Conservation (phyloP, 2,329 filamentous ascomycete genomes). For the Trichoderma koningiopsis region DNA sequence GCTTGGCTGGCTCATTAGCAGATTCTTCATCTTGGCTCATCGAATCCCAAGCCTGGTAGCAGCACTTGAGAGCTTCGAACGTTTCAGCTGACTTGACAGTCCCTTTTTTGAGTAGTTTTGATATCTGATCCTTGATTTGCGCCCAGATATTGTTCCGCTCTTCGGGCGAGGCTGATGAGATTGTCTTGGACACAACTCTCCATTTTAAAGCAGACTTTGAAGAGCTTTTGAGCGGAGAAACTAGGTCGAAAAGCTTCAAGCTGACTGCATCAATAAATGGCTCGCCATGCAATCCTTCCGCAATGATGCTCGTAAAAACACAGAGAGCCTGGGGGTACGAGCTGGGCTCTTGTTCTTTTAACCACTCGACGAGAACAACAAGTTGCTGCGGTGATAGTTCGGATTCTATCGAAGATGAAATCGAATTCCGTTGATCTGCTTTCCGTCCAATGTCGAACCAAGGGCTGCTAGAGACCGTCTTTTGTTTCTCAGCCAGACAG, state of each 20-base stretch:
- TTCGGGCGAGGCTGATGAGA: slow-evolving; percentile 40
- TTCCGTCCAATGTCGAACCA: slow-evolving; percentile 39
- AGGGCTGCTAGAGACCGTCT: slow-evolving; percentile 34
- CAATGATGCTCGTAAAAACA: slow-evolving; percentile 48
- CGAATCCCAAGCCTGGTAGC: slow-evolving; percentile 43
- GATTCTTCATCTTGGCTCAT: slow-evolving; percentile 42
- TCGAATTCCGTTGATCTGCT: slow-evolving; percentile 28
- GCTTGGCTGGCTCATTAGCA: slow-evolving; percentile 35
- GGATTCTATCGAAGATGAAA: slow-evolving; percentile 42
- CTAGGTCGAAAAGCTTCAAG: slow-evolving; percentile 42
- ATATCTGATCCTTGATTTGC: slow-evolving; percentile 37
- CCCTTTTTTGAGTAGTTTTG: slow-evolving; percentile 39
- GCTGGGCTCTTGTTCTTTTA: slow-evolving; percentile 41
- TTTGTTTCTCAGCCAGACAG: slow-evolving; percentile 38
- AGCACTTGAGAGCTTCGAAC: slow-evolving; percentile 47
- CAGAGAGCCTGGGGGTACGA: slow-evolving; percentile 40
- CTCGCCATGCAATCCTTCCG: slow-evolving; percentile 46
- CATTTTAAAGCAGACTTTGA: slow-evolving; percentile 43
- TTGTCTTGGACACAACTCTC: slow-evolving; percentile 42
- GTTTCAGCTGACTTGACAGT: slow-evolving; percentile 40
- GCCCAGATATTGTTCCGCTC: slow-evolving; percentile 40
- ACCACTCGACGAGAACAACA: slow-evolving; percentile 47
- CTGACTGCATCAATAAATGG: slow-evolving; percentile 47
- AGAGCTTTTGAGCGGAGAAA: slow-evolving; percentile 37
- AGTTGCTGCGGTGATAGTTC: slow-evolving; percentile 51